These are phyloP conservation scores for Fusarium circinatum DNA, from an alignment of 2,329 filamentous ascomycete genomes.

Conservation along the genomic window DNA sequence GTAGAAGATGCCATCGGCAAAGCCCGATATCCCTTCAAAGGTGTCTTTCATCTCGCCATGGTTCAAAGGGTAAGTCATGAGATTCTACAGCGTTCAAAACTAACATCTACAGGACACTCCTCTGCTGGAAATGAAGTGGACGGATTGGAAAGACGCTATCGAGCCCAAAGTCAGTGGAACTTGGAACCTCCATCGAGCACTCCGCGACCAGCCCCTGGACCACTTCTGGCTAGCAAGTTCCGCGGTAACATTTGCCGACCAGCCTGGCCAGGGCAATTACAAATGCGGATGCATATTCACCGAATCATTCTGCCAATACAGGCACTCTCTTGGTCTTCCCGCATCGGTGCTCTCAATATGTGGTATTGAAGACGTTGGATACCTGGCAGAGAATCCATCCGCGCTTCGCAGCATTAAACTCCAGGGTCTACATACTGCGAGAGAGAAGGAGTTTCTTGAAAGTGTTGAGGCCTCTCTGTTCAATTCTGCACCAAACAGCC, in stretches of 20 bases:
- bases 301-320: conserved; percentile 23
- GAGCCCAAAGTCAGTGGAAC: conserved; percentile 49
- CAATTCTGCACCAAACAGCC: not conserved
- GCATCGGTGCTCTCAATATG: conserved; percentile 17
- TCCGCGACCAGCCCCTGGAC: conserved; percentile 39
- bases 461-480: not conserved
- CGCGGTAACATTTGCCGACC: not conserved
- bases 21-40: conserved; percentile 28
- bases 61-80: conserved; percentile 25
- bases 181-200: conserved; percentile 44
- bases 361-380: conserved; percentile 15
- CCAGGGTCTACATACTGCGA: not conserved
- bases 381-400: conserved; percentile 6
- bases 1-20: conserved; percentile 15
- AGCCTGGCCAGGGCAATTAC: conserved; percentile 25
- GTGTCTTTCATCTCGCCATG: conserved; percentile 46
- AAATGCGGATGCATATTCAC: conserved; percentile 10
- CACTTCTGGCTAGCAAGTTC: conserved; percentile 48
- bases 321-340: conserved; percentile 3
- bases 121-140: conserved; percentile 44
- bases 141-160: conserved; percentile 38
- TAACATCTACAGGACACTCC: conserved; percentile 39
- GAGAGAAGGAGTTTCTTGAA: conserved; percentile 15
- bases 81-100: too few species aligned
- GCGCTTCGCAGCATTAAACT: not conserved